Evolutionary conservation across 441 rosid genomes (phyloP), one percentile per base, ranked within the genome.

Genomic region (Mallotus japonicus): DNA sequence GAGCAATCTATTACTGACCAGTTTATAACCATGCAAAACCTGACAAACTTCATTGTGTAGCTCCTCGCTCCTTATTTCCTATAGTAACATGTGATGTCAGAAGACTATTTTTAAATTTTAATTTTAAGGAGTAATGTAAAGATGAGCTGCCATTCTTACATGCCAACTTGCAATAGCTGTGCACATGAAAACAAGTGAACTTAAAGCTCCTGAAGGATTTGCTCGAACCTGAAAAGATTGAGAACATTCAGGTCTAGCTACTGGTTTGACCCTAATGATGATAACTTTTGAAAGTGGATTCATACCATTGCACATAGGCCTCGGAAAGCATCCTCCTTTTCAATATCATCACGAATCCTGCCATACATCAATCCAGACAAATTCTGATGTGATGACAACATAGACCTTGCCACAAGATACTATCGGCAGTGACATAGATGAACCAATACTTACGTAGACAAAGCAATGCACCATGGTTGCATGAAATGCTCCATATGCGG

Each of bases 91-190:
- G 57, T 10, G 6, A 22, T 4, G 58, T 59, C 59, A 73, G 63
- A 53, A 22, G 61, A 32, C 34, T 9, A 51, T 32, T 34, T 9
- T 19, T 64, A 42, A 62, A 37, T 62, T 71, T 40, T 13, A 46
- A 72, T 71, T 69, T 15, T 2, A 32, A 32, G 12, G 6, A 56
- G 17, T 42, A 13, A 22, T 50, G 53, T 40, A 19, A 60, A 47
- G 55, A 51, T 8, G 40, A 11, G 69, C 50, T 17, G 24, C 2
- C 55, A 77, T 74, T 44, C 95, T 87, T 89, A 96, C 99, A 71
- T 96, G 89, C 98, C 99, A 96, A 81, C 99, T 96, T 46, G 97
- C 98, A 74, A 96, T 88, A 65, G 98, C 97, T 85, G 88, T 83
- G 85, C 96, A 89, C 90, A 96, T 83, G 76, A 83, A 87, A 78